Percentiles rank a stretch among this genome's conserved stretches.
These are phyloP conservation scores for Acacia confusa DNA, from an alignment of 306 rosid species.

Conservation along the genomic window DNA sequence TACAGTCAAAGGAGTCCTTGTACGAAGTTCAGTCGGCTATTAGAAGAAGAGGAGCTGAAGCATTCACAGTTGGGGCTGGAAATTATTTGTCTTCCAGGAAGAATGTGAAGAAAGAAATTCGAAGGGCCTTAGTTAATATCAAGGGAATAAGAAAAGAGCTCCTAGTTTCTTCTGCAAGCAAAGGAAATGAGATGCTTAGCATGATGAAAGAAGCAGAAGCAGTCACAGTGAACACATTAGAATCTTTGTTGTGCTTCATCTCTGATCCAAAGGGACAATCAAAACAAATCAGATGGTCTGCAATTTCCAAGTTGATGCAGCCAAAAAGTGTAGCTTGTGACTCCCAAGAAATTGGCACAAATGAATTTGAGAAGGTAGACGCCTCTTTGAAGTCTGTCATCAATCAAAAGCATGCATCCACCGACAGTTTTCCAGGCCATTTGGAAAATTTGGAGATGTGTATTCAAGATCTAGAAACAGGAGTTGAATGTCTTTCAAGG, in stretches of 20 bases:
- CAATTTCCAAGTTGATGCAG: slow-evolving; percentile 31
- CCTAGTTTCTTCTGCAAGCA: slow-evolving; percentile 3
- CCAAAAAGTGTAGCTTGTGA: slow-evolving; percentile 27
- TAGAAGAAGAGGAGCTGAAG: slow-evolving; percentile 5
- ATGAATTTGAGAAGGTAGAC: slow-evolving; percentile 34
- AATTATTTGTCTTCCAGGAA: slow-evolving; percentile 32
- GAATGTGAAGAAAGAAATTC: slow-evolving; percentile 12
- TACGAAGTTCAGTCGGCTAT: slow-evolving; percentile 17
- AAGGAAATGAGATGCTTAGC: slow-evolving; percentile 5
- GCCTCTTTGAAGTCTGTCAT: slow-evolving; percentile 20
- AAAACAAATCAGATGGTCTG: slow-evolving; percentile 19
- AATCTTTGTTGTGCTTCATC: slow-evolving; percentile 28
- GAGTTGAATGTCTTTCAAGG: slow-evolving; percentile 28
- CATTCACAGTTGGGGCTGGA: slow-evolving; percentile 5
- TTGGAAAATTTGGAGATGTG: slow-evolving; percentile 25
- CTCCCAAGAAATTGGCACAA: background rate
- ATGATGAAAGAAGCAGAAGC: slow-evolving; percentile 32
- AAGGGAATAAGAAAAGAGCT: slow-evolving; percentile 31
- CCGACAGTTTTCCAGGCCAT: slow-evolving; percentile 15
- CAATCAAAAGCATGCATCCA: slow-evolving; percentile 13
- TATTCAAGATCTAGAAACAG: slow-evolving; percentile 33
- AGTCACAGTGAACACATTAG: slow-evolving; percentile 22
- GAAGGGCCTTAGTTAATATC: slow-evolving; percentile 8
- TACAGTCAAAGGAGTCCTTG: slow-evolving; percentile 28
- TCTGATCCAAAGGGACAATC: slow-evolving; percentile 10